These are phyloP conservation scores for Naganishia vishniacii DNA, from an alignment of 768 basidiomycete genomes.

Conservation along the genomic window DNA sequence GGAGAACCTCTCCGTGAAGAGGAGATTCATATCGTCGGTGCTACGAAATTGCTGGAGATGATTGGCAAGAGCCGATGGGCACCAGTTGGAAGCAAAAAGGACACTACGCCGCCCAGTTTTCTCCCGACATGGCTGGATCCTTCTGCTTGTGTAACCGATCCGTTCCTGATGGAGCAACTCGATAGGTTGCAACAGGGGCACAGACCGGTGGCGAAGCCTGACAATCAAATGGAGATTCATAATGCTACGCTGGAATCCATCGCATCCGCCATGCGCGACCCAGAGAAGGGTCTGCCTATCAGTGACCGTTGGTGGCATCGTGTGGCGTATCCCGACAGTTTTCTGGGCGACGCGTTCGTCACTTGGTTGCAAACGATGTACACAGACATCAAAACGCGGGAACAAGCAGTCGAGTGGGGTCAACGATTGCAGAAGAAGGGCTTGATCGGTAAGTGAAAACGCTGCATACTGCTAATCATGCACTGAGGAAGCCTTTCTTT, in stretches of 20 bases:
- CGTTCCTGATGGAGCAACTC: slow-evolving; percentile 68
- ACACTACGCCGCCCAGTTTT: slow-evolving; percentile 62
- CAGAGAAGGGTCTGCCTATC: slow-evolving; percentile 69
- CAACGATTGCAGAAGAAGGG: slow-evolving; percentile 70
- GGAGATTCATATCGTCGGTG: slow-evolving; percentile 79
- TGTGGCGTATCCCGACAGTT: slow-evolving; percentile 67
- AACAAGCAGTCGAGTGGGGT: slow-evolving; percentile 75
- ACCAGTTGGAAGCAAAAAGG: slow-evolving; percentile 56
- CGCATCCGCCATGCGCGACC: slow-evolving; percentile 78
- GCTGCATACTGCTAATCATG: neutral
- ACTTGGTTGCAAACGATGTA: slow-evolving; percentile 91
- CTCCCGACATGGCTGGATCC: slow-evolving; percentile 81
- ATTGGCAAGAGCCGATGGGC: slow-evolving; percentile 82
- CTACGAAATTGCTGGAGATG: slow-evolving; percentile 82
- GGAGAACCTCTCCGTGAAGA: slow-evolving; percentile 77
- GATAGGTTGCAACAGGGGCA: slow-evolving; percentile 61
- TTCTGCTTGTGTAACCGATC: slow-evolving; percentile 70
- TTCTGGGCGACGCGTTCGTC: slow-evolving; percentile 82
- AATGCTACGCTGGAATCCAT: slow-evolving; percentile 57
- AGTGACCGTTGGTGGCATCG: slow-evolving; percentile 80
- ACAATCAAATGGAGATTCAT: slow-evolving; percentile 28
- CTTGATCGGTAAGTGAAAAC: slow-evolving; percentile 54
- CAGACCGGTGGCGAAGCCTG: slow-evolving; percentile 27
- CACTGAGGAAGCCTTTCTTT: neutral
- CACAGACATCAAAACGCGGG: slow-evolving; percentile 73